Conservation (phyloP, 1,139 yeast species). For the Protomyces inouyei region DNA sequence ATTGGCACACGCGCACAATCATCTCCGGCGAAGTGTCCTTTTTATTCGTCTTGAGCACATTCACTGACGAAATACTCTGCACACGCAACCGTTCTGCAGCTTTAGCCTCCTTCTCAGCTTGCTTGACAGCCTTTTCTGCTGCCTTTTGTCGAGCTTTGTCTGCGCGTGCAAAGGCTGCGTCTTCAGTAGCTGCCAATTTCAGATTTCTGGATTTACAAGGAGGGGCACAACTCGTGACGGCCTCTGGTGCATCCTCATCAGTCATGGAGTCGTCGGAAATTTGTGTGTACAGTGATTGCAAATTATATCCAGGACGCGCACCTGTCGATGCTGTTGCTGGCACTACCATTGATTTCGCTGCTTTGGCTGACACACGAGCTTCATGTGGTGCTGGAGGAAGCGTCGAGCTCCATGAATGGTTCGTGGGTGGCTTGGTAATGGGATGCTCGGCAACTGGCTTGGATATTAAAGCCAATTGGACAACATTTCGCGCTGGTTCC, state of each 20-base stretch:
- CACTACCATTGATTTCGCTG: not conserved
- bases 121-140: constrained; percentile 24
- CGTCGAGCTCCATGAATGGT: not conserved
- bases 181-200: not conserved
- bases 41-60: constrained; percentile 29
- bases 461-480: not conserved
- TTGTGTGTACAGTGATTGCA: not conserved
- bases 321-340: no score
- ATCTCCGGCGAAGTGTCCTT: constrained; percentile 32
- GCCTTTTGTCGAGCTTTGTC: constrained; percentile 2
- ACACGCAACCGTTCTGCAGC: constrained; percentile 11
- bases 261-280: not conserved
- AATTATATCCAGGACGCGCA: not conserved
- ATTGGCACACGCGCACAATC: constrained; percentile 32
- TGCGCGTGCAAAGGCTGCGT: not conserved
- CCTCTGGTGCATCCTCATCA: not conserved
- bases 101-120: constrained; percentile 19
- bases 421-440: not conserved
- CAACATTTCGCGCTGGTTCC: not conserved
- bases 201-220: not conserved
- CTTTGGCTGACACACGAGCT: not conserved
- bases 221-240: not conserved
- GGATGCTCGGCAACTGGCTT: not conserved
- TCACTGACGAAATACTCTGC: constrained; percentile 29
- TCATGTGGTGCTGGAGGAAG: not conserved